phyloP scores from a whole-genome alignment of 176 grass and related monocot species.

The Triticum timopheevii region DNA sequence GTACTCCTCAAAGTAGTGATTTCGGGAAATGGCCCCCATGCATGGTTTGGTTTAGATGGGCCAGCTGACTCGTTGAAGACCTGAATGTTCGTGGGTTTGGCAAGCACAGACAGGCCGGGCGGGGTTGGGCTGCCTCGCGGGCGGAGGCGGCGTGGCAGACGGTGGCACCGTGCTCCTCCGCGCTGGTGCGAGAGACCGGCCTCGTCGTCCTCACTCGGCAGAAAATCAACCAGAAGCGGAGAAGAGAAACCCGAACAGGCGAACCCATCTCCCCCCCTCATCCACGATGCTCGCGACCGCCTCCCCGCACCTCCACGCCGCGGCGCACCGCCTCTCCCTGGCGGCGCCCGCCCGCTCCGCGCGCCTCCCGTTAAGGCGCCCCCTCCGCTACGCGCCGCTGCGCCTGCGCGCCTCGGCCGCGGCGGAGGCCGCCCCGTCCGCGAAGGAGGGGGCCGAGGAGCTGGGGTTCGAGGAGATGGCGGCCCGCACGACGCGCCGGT shows the following conservation, averaged over 20 bases:
- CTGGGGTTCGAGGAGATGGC: conserved; percentile 77
- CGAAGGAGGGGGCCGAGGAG: conserved; percentile 36
- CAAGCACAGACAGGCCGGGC: not conserved
- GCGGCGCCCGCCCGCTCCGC: not conserved
- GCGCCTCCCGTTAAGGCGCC: not conserved
- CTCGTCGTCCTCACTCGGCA: not conserved
- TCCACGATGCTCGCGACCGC: conserved; percentile 43
- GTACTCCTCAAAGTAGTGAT: too few species aligned
- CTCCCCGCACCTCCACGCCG: conserved; percentile 24
- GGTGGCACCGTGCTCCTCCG: not conserved
- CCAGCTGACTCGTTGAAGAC: too few species aligned
- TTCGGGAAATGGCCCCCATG: too few species aligned
- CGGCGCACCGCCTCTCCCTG: conserved; percentile 28
- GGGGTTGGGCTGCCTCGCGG: not conserved
- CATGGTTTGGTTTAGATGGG: too few species aligned
- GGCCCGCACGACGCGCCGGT: conserved; percentile 51
- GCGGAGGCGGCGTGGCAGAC: not conserved
- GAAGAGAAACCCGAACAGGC: not conserved
- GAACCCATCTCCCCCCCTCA: not conserved
- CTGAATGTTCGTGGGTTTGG: too few species aligned
- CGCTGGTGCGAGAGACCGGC: not conserved
- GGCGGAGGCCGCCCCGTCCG: conserved; percentile 34
- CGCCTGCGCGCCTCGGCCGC: conserved; percentile 22
- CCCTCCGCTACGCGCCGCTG: not conserved
- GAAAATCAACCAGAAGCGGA: not conserved